These are phyloP conservation scores for Fusarium algeriense DNA, from an alignment of 2,329 filamentous ascomycete species.

Conservation along the genomic window DNA sequence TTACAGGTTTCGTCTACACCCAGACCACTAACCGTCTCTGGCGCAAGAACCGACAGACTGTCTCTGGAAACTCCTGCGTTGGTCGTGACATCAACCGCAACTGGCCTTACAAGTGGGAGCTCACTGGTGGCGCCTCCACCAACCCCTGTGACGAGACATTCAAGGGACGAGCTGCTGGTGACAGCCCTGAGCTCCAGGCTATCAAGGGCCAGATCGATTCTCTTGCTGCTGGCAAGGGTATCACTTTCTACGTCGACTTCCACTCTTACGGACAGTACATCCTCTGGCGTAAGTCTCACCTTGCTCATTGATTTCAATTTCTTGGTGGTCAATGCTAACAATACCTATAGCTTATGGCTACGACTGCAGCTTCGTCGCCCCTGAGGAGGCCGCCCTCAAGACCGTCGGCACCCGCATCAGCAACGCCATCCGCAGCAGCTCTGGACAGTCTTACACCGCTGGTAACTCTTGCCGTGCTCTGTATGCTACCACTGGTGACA, in stretches of 20 bases:
- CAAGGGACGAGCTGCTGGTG: conserved; percentile 57
- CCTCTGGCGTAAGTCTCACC: conserved; percentile 68
- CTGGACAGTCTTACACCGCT: conserved; percentile 39
- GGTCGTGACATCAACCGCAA: conserved; percentile 71
- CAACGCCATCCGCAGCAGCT: conserved; percentile 20
- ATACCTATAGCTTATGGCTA: conserved; percentile 56
- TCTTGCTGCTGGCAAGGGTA: conserved; percentile 53
- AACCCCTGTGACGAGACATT: conserved; percentile 65
- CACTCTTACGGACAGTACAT: conserved; percentile 74
- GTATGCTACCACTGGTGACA: conserved; percentile 65
- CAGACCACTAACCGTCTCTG: conserved; percentile 69
- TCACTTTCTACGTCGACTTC: conserved; percentile 74
- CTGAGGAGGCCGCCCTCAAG: conserved; percentile 26
- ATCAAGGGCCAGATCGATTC: conserved; percentile 53
- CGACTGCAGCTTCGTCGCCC: conserved; percentile 28
- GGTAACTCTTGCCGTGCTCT: conserved; percentile 71
- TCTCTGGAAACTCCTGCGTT: conserved; percentile 56
- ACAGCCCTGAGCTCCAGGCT: conserved; percentile 64
- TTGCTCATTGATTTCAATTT: conserved; percentile 57
- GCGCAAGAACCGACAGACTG: conserved; percentile 69
- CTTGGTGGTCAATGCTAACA: conserved; percentile 60
- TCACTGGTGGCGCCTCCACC: conserved; percentile 62
- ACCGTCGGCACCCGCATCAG: conserved; percentile 22
- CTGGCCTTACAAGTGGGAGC: conserved; percentile 68
- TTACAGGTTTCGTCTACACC: conserved; percentile 57